Evolutionary conservation across 208 protist species (phyloP).

Genomic region (Wallacemonas sp.): DNA sequence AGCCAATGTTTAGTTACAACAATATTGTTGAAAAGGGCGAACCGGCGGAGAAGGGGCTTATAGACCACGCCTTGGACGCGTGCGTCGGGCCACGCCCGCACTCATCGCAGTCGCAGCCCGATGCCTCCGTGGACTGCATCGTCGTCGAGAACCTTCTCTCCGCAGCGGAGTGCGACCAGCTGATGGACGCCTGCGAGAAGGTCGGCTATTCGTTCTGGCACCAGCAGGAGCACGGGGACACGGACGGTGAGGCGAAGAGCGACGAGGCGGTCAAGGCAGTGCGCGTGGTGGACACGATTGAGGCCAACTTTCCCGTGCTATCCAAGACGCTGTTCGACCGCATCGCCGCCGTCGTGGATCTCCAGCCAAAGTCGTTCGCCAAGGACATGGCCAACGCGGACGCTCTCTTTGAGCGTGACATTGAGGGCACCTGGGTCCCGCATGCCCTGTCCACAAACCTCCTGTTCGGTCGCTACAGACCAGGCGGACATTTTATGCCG

Average conservation of each 20-base stretch:
- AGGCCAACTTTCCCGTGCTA: conserved; percentile 72
- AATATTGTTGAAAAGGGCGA: conserved; percentile 88
- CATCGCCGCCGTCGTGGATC: conserved; percentile 51
- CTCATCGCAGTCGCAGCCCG: conserved; percentile 22
- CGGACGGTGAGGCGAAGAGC: conserved; percentile 37
- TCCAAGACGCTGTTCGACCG: conserved; percentile 63
- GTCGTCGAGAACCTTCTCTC: conserved; percentile 81
- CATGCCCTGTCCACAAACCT: conserved; percentile 74
- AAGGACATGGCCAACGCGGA: conserved; percentile 57
- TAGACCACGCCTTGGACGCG: conserved; percentile 50
- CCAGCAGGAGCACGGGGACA: conserved; percentile 42
- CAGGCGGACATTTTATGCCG: conserved; percentile 91
- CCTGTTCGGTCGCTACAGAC: conserved; percentile 77
- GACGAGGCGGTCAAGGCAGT: conserved; percentile 54
- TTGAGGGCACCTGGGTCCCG: conserved; percentile 80
- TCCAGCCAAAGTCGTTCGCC: conserved; percentile 64
- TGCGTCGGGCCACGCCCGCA: conserved; percentile 21
- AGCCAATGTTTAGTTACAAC: conserved; percentile 77
- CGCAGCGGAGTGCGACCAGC: conserved; percentile 63
- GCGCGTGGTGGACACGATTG: conserved; percentile 87
- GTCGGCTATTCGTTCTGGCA: conserved; percentile 86
- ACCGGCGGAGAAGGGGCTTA: conserved; percentile 63
- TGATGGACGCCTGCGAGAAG: conserved; percentile 70
- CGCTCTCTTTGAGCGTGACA: conserved; percentile 74
- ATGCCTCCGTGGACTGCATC: conserved; percentile 59